phyloP scores from a whole-genome alignment of 169 alveolate genomes.

The Plasmodium chabaudi region DNA sequence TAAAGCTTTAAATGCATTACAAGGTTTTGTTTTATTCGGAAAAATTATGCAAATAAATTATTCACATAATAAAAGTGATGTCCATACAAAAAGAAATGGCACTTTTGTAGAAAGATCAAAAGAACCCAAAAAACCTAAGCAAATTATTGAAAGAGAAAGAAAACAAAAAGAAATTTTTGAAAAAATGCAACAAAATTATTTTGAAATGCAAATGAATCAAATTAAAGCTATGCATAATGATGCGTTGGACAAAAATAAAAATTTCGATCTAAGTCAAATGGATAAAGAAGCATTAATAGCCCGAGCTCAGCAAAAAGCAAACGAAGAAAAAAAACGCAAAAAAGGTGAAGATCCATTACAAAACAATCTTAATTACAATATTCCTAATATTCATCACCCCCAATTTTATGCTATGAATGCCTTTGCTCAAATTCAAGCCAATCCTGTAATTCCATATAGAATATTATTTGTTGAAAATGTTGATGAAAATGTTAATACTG shows the following conservation, averaged over 20 bases:
- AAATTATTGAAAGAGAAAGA: conserved; percentile 85
- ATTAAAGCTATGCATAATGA: conserved; percentile 35
- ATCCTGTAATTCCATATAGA: conserved; percentile 77
- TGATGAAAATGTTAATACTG: conserved; percentile 82
- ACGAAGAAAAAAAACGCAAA: conserved; percentile 48
- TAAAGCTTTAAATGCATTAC: conserved; percentile 84
- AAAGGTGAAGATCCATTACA: conserved; percentile 40
- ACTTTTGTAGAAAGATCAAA: conserved; percentile 83
- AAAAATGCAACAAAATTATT: conserved; percentile 79
- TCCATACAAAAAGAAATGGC: conserved; percentile 85
- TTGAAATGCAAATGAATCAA: conserved; percentile 75
- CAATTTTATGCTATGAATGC: conserved; percentile 55
- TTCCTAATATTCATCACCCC: conserved; percentile 10
- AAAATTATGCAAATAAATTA: conserved; percentile 87
- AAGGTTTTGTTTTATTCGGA: conserved; percentile 84
- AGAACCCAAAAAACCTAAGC: conserved; percentile 88
- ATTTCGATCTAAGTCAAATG: conserved; percentile 69
- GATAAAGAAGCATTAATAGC: conserved; percentile 59
- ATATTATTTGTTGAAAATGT: conserved; percentile 87
- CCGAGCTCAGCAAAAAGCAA: conserved; percentile 57
- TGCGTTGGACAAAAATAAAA: conserved; percentile 30
- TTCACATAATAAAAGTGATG: conserved; percentile 86
- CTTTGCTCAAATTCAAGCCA: conserved; percentile 1
- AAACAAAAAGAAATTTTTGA: conserved; percentile 79
- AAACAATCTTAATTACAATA: conserved; percentile 10